Conservation (phyloP, 2,329 filamentous ascomycete species). For the Claviceps arundinis region DNA sequence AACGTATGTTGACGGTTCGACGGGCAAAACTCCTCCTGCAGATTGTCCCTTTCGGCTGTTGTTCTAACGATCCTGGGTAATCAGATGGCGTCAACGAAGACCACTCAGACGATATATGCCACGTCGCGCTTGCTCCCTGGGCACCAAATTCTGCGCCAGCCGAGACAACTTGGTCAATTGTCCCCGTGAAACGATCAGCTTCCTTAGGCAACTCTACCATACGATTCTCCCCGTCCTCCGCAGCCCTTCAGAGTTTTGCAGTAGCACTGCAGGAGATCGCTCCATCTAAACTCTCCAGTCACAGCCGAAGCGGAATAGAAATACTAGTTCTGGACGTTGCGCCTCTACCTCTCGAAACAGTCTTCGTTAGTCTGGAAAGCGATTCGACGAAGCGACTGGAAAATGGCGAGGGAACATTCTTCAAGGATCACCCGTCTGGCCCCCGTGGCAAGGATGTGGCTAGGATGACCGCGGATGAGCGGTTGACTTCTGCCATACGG, state of each 20-base stretch:
- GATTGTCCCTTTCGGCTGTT: not conserved
- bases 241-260: conserved; percentile 67
- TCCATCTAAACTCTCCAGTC: conserved; percentile 59
- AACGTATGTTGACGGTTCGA: conserved; percentile 29
- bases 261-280: conserved; percentile 58
- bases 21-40: not conserved
- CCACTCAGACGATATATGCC: conserved; percentile 30
- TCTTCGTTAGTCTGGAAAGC: conserved; percentile 77
- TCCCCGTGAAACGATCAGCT: conserved; percentile 56
- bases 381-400: conserved; percentile 69
- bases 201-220: conserved; percentile 64
- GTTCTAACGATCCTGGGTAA: not conserved
- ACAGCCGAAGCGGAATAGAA: conserved; percentile 67
- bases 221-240: conserved; percentile 60
- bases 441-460: conserved; percentile 23
- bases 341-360: conserved; percentile 66
- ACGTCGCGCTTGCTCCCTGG: conserved; percentile 67
- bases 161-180: conserved; percentile 67
- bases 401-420: conserved; percentile 72
- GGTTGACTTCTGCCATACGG: conserved; percentile 53
- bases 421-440: conserved; percentile 43
- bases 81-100: conserved; percentile 21
- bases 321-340: conserved; percentile 71
- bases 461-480: conserved; percentile 35
- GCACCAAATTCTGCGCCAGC: conserved; percentile 43